A percentile compares a stretch with the other conserved stretches of the same genome.
Evolutionary conservation across 2,329 filamentous ascomycete genomes (phyloP).

Genomic region (Gaeumannomyces tritici): DNA sequence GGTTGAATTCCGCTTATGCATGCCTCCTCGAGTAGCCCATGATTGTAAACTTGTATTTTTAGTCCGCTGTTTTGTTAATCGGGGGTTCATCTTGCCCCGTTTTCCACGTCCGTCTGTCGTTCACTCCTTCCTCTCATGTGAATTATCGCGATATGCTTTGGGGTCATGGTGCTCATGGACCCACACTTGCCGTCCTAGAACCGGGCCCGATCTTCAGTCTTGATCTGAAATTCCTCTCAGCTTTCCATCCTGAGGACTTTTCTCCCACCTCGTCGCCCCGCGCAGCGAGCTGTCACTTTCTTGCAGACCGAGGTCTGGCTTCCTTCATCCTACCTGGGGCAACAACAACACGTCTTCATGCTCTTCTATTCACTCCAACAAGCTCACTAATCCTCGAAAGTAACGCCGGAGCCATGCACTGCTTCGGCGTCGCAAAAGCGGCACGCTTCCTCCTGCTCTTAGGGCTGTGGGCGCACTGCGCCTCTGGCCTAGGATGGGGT

Average conservation of each 20-base stretch:
- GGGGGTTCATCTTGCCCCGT: background rate
- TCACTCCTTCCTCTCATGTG: background rate
- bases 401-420: background rate
- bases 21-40: too few relatives aligned
- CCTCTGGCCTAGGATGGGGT: background rate
- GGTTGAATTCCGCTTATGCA: too few relatives aligned
- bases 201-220: background rate
- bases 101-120: background rate
- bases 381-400: background rate
- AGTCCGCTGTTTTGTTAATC: background rate
- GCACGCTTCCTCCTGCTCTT: background rate
- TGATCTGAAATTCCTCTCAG: background rate
- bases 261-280: background rate
- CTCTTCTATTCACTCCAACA: background rate
- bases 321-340: background rate
- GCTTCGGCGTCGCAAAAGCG: background rate
- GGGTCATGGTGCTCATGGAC: background rate
- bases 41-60: background rate
- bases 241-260: background rate
- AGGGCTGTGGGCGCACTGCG: background rate
- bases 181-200: background rate
- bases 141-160: background rate
- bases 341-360: background rate
- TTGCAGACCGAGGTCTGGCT: background rate
- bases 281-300: background rate